phyloP scores from a whole-genome alignment of 1,139 yeast genomes.

The Kodamaea suecica region DNA sequence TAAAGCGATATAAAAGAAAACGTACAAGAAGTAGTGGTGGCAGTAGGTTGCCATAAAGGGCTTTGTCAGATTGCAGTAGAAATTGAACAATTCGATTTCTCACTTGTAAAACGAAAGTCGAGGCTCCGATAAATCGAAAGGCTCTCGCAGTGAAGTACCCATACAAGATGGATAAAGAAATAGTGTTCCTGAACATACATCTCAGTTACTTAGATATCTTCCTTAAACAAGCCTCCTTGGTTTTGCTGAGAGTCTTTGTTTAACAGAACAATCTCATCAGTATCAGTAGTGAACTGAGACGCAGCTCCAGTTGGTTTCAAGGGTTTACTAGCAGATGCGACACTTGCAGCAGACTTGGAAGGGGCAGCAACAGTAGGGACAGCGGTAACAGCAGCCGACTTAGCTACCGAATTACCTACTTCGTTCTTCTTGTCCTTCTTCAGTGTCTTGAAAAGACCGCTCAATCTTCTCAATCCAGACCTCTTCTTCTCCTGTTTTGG shows the following conservation, averaged over 20 bases:
- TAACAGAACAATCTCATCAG: slow-evolving; percentile 32
- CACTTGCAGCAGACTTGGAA: background rate
- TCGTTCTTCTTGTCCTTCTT: slow-evolving; percentile 7
- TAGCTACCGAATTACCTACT: too few species aligned
- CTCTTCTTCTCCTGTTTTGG: slow-evolving; percentile 11
- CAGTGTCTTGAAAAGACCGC: slow-evolving; percentile 12
- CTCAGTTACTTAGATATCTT: slow-evolving; percentile 36
- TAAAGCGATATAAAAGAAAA: too few species aligned
- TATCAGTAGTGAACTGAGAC: slow-evolving; percentile 12
- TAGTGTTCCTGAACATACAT: too few species aligned
- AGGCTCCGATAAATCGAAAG: too few species aligned
- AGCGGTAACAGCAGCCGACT: background rate
- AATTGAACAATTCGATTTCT: too few species aligned
- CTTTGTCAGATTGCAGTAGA: too few species aligned
- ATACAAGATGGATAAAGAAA: too few species aligned
- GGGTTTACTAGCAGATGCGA: too few species aligned
- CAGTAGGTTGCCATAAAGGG: too few species aligned
- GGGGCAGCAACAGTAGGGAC: background rate
- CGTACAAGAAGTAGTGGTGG: too few species aligned
- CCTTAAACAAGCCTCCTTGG: slow-evolving; percentile 43
- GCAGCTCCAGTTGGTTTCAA: slow-evolving; percentile 8
- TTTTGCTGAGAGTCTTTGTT: slow-evolving; percentile 18
- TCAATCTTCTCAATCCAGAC: slow-evolving; percentile 13
- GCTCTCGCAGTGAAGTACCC: too few species aligned
- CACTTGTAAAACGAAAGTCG: too few species aligned